Conservation (phyloP, 257 asterid species). For the Anisodus tanguticus region DNA sequence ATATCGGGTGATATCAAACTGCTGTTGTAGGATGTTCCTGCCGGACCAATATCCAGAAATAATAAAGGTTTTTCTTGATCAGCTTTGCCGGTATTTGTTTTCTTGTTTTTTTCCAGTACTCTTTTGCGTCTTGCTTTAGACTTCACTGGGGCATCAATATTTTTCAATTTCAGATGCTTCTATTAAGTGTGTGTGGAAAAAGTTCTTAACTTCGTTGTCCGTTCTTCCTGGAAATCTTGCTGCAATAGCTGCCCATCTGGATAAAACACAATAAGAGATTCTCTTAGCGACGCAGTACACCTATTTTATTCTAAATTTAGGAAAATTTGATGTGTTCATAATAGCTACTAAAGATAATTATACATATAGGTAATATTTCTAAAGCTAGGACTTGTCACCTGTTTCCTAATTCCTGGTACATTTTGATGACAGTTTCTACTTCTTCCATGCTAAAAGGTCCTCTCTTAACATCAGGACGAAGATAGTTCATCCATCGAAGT, state of each 20-base stretch:
- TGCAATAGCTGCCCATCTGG: constrained; percentile 30
- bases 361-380: neutral
- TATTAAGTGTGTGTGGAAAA: constrained; percentile 24
- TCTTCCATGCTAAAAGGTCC: constrained; percentile 25
- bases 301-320: neutral
- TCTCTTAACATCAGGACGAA: constrained; percentile 18
- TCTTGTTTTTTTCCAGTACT: neutral
- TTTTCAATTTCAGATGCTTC: neutral
- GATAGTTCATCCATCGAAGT: neutral
- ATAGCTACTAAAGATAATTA: neutral
- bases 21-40: neutral
- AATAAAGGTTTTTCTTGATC: neutral
- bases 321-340: neutral
- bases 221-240: constrained; percentile 18
- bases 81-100: neutral
- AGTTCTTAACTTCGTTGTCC: constrained; percentile 30
- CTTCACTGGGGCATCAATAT: neutral
- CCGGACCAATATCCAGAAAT: neutral
- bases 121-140: neutral
- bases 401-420: constrained; percentile 11
- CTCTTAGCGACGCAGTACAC: neutral
- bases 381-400: constrained; percentile 5
- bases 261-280: too few relatives aligned
- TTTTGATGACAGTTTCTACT: neutral
- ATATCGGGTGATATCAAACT: neutral